These are phyloP conservation scores for Metschnikowia borealis DNA, from an alignment of 805 yeast genomes.

Conservation along the genomic window DNA sequence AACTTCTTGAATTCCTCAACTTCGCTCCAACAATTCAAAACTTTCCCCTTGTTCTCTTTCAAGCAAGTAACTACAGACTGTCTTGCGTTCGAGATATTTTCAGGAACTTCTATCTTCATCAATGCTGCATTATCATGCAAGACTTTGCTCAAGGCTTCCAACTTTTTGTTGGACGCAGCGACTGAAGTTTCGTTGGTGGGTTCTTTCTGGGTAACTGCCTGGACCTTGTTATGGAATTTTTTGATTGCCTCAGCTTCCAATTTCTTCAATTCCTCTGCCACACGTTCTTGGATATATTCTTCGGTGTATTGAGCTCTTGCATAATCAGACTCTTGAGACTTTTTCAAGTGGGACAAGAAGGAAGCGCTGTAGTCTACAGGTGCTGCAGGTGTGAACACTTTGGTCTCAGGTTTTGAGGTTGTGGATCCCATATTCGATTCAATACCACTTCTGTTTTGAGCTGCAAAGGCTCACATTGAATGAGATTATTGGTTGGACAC, in stretches of 20 bases:
- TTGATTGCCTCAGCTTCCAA: constrained; percentile 51
- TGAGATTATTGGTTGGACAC: constrained; percentile 6
- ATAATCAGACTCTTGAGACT: constrained; percentile 62
- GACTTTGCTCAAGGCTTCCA: constrained; percentile 29
- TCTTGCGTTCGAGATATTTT: constrained; percentile 46
- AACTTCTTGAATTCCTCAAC: constrained; percentile 63
- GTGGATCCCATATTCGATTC: constrained; percentile 49
- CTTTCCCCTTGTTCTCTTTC: constrained; percentile 55
- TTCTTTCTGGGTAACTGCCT: constrained; percentile 36
- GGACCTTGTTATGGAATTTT: constrained; percentile 49
- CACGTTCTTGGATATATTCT: constrained; percentile 61
- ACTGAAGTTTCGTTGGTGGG: constrained; percentile 32
- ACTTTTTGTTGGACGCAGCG: constrained; percentile 38
- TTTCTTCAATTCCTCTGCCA: constrained; percentile 50
- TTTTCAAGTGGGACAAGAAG: constrained; percentile 59
- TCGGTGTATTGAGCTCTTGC: constrained; percentile 68
- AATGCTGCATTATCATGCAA: constrained; percentile 34
- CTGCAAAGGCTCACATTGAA: not conserved
- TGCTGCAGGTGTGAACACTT: constrained; percentile 61
- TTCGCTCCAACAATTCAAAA: constrained; percentile 80
- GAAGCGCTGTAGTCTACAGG: constrained; percentile 67
- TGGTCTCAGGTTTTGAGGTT: constrained; percentile 60
- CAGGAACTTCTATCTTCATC: constrained; percentile 30
- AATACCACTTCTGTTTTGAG: not conserved
- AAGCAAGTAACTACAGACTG: constrained; percentile 55